Evolutionary conservation across 148 eudicot species (phyloP), one percentile per base, ranked within the genome.

Genomic region (Fagopyrum esculentum): DNA sequence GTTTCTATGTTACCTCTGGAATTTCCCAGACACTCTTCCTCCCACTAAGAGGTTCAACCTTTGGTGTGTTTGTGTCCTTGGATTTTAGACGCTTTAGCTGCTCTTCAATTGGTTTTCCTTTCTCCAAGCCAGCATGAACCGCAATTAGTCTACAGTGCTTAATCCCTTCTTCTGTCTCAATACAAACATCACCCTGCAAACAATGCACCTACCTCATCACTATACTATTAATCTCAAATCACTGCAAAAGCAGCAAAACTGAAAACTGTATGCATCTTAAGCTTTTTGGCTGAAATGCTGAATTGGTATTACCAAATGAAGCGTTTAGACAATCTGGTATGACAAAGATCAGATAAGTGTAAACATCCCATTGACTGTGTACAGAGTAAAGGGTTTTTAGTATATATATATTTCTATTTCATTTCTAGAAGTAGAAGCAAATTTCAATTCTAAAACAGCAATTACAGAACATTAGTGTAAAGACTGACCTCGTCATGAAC

Each of bases 401-500:
- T 17, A 30, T 1, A 64, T n/a, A 22, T 12, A 8, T 66, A 26
- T 1, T 59, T 59, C 1, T 3, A 19, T 19, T 59, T 22, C 35
- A 59, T 22, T 9, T 10, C 40, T 19, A 19, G 64, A 59, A 19
- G 64, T 19, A 19, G 64, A 59, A 59, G 64, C 64, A 59, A 17
- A 22, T 17, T 6, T 22, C 30, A 19, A 3, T 3, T 12, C 2
- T 9, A 6, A 11, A 48, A 6, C 0, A 43, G 47, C 52, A 66
- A 49, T 73, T 46, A 49, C 26, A 55, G 52, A 56, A 56, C 17
- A 52, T 15, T 52, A 45, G 17, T 16, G 61, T 44, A 9, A 55
- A 71, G 77, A 30, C 83, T 74, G 56, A 93, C 98, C 96, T 91
- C 93, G 84, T 94, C 97, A 78, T 94, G 97, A 60, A 94, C 88